Evolutionary conservation across 352 stramenopile genomes (phyloP), one percentile per base, ranked within the genome.

Genomic region (Phytophthora tentaculata): DNA sequence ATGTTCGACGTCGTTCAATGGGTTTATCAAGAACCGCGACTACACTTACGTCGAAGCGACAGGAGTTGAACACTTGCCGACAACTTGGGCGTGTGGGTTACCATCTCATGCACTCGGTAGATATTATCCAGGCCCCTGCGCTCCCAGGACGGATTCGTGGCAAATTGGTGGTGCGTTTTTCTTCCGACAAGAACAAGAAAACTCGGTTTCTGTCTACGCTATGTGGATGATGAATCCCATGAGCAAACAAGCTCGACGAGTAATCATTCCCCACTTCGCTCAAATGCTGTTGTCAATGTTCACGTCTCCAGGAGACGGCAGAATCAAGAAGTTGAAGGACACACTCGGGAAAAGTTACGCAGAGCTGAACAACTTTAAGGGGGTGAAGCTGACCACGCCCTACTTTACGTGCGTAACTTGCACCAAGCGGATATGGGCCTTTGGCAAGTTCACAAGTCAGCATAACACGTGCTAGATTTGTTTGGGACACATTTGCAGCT

Each of bases 21-120:
- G 49, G 62, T 0, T 60, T 8, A 61, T 73, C 54, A 70, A 70
- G 64, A 73, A 76, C 52, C 81, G 81, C 28, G 81, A 89, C 67
- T 76, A 80, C 44, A 77, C 87, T 44, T 87, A 80, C 60, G 61
- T 87, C 48, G 72, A 89, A 52, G 66, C 74, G 29, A 79, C 70
- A 2, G 81, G 81, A 0, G 50, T 84, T 32, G 73, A 72, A 2
- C 39, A 53, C 1, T 59, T 80, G 0, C 20, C 56, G 2, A 73
- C n/a, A 61, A 56, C 71, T 55, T 45, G 65, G 79, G 23, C 73
- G 63, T 26, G 65, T 86, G 7, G 79, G 79, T 26, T 83, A 82
- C 61, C 72, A 82, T 43, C 39, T 75, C 7, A 66, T 82, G 53
- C 76, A 88, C 26, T 85, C 79, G 24, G 56, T 84, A 2, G 54